Evolutionary conservation across 2,329 filamentous ascomycete species (phyloP).

Genomic region (Monosporascus sp.): DNA sequence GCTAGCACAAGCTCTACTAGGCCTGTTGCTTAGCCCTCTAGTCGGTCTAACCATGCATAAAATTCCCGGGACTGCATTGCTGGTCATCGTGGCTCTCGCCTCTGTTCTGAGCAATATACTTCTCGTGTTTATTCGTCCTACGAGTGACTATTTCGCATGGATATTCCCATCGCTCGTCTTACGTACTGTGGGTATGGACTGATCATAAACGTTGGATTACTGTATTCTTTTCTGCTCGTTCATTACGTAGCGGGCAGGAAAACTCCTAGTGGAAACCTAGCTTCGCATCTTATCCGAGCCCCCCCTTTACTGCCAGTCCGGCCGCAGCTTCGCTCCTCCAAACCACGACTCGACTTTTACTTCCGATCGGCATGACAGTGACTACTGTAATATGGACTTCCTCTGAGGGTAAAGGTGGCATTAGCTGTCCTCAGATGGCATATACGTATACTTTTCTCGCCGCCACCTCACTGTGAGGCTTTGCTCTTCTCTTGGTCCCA

Average conservation of each 20-base stretch:
- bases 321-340: conserved; percentile 27
- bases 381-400: conserved; percentile 31
- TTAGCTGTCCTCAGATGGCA: conserved; percentile 16
- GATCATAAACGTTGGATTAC: conserved; percentile 29
- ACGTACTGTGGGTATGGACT: conserved; percentile 29
- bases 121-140: conserved; percentile 24
- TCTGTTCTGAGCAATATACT: conserved; percentile 25
- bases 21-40: conserved; percentile 26
- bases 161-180: conserved; percentile 28
- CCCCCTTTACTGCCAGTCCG: conserved; percentile 25
- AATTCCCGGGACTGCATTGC: conserved; percentile 20
- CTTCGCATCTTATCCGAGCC: conserved; percentile 25
- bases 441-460: conserved; percentile 27
- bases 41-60: conserved; percentile 26
- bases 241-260: background rate
- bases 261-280: conserved; percentile 13
- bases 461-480: conserved; percentile 22
- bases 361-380: conserved; percentile 26
- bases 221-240: conserved; percentile 10
- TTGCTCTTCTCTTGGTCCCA: conserved; percentile 25
- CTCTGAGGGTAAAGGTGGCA: conserved; percentile 15
- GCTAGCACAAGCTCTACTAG: conserved; percentile 28
- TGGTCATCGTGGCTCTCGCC: conserved; percentile 18
- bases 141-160: conserved; percentile 25
- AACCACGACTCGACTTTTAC: conserved; percentile 23